These are phyloP conservation scores for Endothia cerciana DNA, from an alignment of 2,329 filamentous ascomycete genomes.

Conservation along the genomic window DNA sequence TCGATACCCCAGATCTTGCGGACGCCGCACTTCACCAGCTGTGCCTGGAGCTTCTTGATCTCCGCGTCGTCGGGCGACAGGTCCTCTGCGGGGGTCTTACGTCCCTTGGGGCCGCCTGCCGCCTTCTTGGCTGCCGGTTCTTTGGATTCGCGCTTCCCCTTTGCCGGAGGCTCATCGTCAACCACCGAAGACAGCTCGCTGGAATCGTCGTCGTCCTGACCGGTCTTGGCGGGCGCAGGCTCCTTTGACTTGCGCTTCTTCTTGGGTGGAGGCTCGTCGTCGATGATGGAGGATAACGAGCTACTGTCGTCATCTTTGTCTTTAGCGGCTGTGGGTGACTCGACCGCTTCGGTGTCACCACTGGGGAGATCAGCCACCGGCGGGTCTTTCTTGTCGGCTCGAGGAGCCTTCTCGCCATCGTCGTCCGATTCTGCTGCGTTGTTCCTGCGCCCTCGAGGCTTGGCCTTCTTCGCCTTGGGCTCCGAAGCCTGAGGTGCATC, in stretches of 20 bases:
- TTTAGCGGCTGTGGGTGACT: not conserved
- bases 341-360: conserved; percentile 8
- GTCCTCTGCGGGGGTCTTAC: conserved; percentile 37
- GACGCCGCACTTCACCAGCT: conserved; percentile 87
- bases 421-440: conserved; percentile 39
- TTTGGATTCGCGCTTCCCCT: conserved; percentile 58
- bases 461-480: conserved; percentile 30
- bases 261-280: conserved; percentile 70
- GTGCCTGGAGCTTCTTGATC: conserved; percentile 85
- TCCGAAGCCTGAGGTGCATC: conserved; percentile 35
- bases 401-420: conserved; percentile 32
- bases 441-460: conserved; percentile 24
- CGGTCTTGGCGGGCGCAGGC: conserved; percentile 30
- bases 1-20: conserved; percentile 91
- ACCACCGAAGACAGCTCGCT: conserved; percentile 76
- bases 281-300: conserved; percentile 68
- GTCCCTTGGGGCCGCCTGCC: conserved; percentile 43
- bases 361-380: conserved; percentile 11
- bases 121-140: conserved; percentile 44
- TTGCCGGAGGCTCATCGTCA: conserved; percentile 74
- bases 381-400: conserved; percentile 31
- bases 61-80: conserved; percentile 70
- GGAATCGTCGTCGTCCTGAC: conserved; percentile 47
- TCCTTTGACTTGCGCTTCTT: conserved; percentile 33
- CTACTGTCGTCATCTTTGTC: conserved; percentile 46